Evolutionary conservation across 805 yeast species (phyloP).

Genomic region (Metschnikowia peoriensis): DNA sequence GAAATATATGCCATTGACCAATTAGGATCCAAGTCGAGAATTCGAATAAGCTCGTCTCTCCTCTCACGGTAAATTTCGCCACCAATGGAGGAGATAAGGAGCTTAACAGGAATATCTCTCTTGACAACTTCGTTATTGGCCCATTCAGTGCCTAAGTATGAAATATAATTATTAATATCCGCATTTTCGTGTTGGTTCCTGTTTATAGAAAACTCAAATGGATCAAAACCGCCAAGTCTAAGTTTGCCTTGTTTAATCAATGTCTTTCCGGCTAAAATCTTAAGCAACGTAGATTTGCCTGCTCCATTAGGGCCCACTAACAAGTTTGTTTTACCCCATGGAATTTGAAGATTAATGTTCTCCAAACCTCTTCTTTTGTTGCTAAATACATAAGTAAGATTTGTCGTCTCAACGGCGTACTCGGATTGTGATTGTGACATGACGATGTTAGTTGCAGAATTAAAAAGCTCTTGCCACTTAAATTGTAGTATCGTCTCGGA

Average conservation of each 20-base stretch:
- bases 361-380: conserved; percentile 60
- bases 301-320: conserved; percentile 96
- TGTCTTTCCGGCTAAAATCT: conserved; percentile 87
- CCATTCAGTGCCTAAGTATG: conserved; percentile 97
- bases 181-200: conserved; percentile 43
- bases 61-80: conserved; percentile 64
- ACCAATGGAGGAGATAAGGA: conserved; percentile 78
- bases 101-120: conserved; percentile 84
- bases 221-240: conserved; percentile 78
- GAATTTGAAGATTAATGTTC: conserved; percentile 58
- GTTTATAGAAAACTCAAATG: conserved; percentile 63
- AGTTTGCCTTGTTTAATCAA: conserved; percentile 72
- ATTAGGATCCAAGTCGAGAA: conserved; percentile 78
- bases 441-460: not conserved
- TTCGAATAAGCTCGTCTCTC: conserved; percentile 68
- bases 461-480: not conserved
- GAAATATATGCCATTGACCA: conserved; percentile 94
- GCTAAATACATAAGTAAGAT: conserved; percentile 67
- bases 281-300: conserved; percentile 87
- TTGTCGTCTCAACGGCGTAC: conserved; percentile 58
- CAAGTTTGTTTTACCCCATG: conserved; percentile 72
- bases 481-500: not conserved
- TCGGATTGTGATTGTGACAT: conserved; percentile 13
- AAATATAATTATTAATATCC: conserved; percentile 50
- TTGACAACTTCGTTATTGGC: conserved; percentile 87